Percentiles rank a stretch among this genome's conserved stretches.
Conservation (phyloP, 2,329 filamentous ascomycete genomes). For the Pezicula radicicola region DNA sequence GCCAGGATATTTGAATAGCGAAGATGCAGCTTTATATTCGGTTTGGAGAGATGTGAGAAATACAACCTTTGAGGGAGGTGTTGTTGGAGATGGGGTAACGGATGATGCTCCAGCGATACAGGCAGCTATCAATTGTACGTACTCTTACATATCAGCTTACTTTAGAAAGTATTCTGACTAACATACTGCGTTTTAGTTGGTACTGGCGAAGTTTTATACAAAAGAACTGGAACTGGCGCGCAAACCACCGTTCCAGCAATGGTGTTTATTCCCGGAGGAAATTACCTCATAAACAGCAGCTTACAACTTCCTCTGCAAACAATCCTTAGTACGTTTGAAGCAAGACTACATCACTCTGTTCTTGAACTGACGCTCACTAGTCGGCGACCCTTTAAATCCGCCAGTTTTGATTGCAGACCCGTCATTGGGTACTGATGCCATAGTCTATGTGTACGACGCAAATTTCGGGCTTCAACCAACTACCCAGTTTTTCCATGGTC, state of each 20-base stretch:
- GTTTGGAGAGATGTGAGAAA: constrained; percentile 1
- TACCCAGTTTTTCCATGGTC: constrained; percentile 1
- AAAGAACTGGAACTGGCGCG: background rate
- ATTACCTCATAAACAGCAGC: background rate
- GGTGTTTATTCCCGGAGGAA: constrained; percentile 1
- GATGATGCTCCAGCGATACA: background rate
- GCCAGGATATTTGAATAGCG: background rate
- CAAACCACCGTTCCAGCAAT: background rate
- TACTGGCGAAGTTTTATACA: constrained; percentile 1
- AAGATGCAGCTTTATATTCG: background rate
- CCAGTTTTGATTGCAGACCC: constrained; percentile 1
- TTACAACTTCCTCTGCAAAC: background rate
- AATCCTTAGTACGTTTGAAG: background rate
- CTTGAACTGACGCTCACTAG: background rate
- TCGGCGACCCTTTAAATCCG: background rate
- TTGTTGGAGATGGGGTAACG: background rate
- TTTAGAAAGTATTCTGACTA: background rate
- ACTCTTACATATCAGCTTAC: too few relatives aligned
- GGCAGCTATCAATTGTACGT: background rate
- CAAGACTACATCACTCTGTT: background rate
- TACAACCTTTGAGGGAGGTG: background rate
- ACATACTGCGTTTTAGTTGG: background rate
- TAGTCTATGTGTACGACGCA: background rate
- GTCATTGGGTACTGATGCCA: background rate
- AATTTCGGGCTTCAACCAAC: background rate